phyloP scores from a whole-genome alignment of 1,284 basidiomycete genomes.

The Moesziomyces aphidis region DNA sequence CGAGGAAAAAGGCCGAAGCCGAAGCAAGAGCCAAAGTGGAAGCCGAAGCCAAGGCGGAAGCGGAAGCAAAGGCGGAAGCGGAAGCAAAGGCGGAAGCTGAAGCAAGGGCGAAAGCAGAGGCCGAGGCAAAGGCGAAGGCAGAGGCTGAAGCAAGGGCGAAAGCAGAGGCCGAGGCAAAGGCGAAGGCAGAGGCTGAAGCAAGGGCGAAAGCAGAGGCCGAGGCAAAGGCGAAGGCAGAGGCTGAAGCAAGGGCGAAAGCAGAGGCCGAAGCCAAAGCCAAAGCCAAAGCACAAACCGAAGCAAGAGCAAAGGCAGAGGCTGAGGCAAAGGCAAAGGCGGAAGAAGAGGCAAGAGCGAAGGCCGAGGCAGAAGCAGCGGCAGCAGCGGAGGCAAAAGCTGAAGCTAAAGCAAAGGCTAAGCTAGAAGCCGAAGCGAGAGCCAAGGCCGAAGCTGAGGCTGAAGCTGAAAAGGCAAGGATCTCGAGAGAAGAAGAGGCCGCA shows the following conservation, averaged over 20 bases:
- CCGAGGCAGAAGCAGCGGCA: slow-evolving; percentile 3
- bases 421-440: background rate
- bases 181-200: slow-evolving; percentile 3
- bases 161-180: slow-evolving; percentile 4
- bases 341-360: background rate
- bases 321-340: background rate
- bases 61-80: slow-evolving; percentile 1
- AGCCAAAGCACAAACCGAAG: background rate
- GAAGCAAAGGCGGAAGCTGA: slow-evolving; percentile 5
- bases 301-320: background rate
- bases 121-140: slow-evolving; percentile 8
- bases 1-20: slow-evolving; percentile 1
- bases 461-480: slow-evolving; percentile 1
- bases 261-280: slow-evolving; percentile 4
- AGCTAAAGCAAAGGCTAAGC: slow-evolving; percentile 1
- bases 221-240: background rate
- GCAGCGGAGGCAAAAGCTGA: slow-evolving; percentile 4
- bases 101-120: slow-evolving; percentile 8
- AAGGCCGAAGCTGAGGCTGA: slow-evolving; percentile 3
- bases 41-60: slow-evolving; percentile 3
- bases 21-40: no score
- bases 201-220: slow-evolving; percentile 5
- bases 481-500: slow-evolving; percentile 3
- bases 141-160: slow-evolving; percentile 2
- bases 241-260: background rate